Conservation (phyloP, 1,284 basidiomycete genomes). For the Boletus mariae region DNA sequence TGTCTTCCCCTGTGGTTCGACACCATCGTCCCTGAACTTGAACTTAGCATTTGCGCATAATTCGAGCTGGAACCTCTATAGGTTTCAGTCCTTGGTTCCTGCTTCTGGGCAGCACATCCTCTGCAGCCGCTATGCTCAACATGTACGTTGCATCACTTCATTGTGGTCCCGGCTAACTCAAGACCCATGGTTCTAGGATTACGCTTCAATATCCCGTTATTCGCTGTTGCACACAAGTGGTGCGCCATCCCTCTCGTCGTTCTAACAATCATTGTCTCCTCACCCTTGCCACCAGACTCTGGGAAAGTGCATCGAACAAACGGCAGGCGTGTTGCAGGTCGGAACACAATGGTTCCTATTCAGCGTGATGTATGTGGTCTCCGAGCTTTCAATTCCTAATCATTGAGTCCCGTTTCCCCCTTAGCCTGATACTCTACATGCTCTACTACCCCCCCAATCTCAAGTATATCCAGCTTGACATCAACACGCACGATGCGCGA, state of each 20-base stretch:
- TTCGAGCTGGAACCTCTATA: conserved; percentile 73
- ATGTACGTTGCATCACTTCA: conserved; percentile 45
- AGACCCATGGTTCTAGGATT: conserved; percentile 43
- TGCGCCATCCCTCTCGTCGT: conserved; percentile 37
- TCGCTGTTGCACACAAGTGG: conserved; percentile 75
- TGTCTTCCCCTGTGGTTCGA: conserved; percentile 14
- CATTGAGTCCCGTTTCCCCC: neutral
- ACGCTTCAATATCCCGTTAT: conserved; percentile 88
- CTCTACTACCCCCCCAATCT: conserved; percentile 85
- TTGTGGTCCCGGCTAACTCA: neutral
- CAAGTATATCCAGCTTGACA: conserved; percentile 58
- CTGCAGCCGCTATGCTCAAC: conserved; percentile 78
- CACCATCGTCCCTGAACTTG: neutral
- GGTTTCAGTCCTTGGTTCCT: conserved; percentile 93
- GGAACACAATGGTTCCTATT: conserved; percentile 86
- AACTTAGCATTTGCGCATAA: conserved; percentile 68
- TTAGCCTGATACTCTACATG: conserved; percentile 85
- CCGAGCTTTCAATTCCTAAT: neutral
- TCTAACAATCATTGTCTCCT: neutral
- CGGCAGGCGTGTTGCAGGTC: conserved; percentile 84
- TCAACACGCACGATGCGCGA: conserved; percentile 43
- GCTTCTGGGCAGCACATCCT: conserved; percentile 86
- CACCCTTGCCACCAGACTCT: conserved; percentile 44
- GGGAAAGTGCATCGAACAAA: conserved; percentile 76
- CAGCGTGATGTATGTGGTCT: conserved; percentile 62